These are phyloP conservation scores for Zizania latifolia DNA, from an alignment of 176 grass and related monocot species.

Conservation along the genomic window DNA sequence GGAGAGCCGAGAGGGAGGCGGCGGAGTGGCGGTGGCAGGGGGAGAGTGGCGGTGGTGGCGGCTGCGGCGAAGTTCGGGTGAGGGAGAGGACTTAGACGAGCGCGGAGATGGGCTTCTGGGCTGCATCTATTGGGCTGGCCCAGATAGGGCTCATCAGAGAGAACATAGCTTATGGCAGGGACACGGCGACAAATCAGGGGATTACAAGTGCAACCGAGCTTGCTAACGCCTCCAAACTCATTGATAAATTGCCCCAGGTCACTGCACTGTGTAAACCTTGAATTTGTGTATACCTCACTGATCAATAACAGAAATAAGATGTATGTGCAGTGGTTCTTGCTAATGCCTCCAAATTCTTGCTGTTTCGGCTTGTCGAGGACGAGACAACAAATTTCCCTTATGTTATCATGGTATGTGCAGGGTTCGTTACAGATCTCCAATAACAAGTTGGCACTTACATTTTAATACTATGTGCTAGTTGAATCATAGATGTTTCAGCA, in stretches of 20 bases:
- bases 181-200: constrained; percentile 47
- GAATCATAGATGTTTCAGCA: background rate
- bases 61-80: too few species aligned
- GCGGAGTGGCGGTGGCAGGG: constrained; percentile 21
- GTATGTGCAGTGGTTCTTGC: too few species aligned
- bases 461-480: background rate
- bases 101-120: background rate
- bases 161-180: constrained; percentile 78
- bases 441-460: background rate
- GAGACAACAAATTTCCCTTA: constrained; percentile 49
- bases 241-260: constrained; percentile 89
- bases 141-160: too few species aligned
- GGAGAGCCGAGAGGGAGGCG: too few species aligned
- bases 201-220: constrained; percentile 65
- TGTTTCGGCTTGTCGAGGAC: constrained; percentile 36
- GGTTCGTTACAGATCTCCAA: background rate
- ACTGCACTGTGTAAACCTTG: background rate
- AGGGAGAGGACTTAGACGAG: background rate
- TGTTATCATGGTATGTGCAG: constrained; percentile 59
- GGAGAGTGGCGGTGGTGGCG: background rate
- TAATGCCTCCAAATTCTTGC: background rate
- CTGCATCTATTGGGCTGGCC: too few species aligned
- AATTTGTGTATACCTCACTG: background rate
- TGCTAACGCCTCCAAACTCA: constrained; percentile 80
- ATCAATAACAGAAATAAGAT: background rate